A percentile compares a stretch with the other conserved stretches of the same genome.
Evolutionary conservation across 192 early-diverging fungal genomes (phyloP).

Genomic region (Podila minutissima): DNA sequence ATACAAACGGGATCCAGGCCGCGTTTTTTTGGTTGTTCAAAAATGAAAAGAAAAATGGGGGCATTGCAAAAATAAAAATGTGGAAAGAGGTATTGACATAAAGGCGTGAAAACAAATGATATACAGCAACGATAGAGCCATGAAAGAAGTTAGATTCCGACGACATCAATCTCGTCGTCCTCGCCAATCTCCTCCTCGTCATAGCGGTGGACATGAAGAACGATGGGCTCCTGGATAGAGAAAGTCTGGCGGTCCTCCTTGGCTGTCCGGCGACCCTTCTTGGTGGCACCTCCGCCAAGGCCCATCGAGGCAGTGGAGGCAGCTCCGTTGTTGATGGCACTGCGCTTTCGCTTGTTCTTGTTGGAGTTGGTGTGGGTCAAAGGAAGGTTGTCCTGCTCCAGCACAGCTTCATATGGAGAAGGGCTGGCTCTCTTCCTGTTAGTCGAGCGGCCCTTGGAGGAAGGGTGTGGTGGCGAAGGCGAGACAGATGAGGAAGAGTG

Average conservation of each 20-base stretch:
- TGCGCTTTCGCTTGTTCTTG: constrained; percentile 40
- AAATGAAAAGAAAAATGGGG: background rate
- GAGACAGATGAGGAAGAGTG: constrained; percentile 29
- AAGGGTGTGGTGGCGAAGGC: constrained; percentile 32
- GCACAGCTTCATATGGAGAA: background rate
- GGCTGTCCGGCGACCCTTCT: constrained; percentile 18
- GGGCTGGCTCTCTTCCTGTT: background rate
- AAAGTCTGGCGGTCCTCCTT: constrained; percentile 26
- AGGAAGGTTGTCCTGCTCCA: constrained; percentile 10
- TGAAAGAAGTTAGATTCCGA: constrained; percentile 25
- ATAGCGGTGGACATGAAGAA: constrained; percentile 10
- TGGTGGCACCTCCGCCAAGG: constrained; percentile 36
- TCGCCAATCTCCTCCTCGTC: constrained; percentile 33
- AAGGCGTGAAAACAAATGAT: constrained; percentile 3
- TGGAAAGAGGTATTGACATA: background rate
- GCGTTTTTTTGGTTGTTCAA: constrained; percentile 12
- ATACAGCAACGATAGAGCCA: background rate
- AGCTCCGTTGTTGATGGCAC: background rate
- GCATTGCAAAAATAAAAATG: constrained; percentile 10
- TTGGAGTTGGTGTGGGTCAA: constrained; percentile 5
- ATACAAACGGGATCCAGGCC: too few relatives aligned
- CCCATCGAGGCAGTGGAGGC: constrained; percentile 8
- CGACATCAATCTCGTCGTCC: constrained; percentile 45
- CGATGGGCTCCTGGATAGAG: constrained; percentile 2
- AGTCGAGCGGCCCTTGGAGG: constrained; percentile 10